Base-by-base conservation (phyloP, 805 yeast species). In the Ogataea paraovalis region DNA sequence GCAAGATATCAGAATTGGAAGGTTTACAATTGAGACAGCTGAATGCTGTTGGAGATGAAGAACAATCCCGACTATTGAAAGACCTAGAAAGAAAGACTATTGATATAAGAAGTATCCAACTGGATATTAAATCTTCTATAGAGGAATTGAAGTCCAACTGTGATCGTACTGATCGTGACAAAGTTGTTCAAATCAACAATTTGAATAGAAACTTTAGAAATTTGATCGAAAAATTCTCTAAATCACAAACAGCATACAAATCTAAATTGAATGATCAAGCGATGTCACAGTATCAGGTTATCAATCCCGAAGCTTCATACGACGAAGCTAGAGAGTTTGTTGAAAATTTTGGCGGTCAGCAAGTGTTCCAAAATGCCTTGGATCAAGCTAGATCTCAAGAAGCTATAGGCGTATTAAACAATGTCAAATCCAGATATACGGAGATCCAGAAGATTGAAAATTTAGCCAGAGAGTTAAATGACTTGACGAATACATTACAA, bases 401-500 rank as follows among this genome's bases (percentile, higher is more conserved):
- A 69, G 96, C 97, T 40, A 81, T 88, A 60, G 79, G 95, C 30
- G 96, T 91, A 2, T 78, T 89, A 58, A 82, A 87, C 57, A 97
- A 90, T 69, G 97, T 91, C 46, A 96, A 89, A 71, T 79, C 82
- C 45, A 82, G 97, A 69, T 96, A 91, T 72, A 82, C 85, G 58
- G 97, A 92, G 71, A 77, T 91, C 59, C 82, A 86, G 69, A 87
- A 85, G 72, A 81, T 90, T 70, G 97, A 91, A 70, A 82, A 85
- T 68, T 87, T 96, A 50, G 87, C 91, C 86, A 85, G 87, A 39
- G 97, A 90, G 68, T 79, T 91, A 67, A 86, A 94, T 23, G 94
- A 87, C 71, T 79, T 91, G 67, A 87, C 90, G 74, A 85, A 84
- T 60, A 96, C 88, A 66, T 88, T 92, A 94, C 96, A 90, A 68